A percentile compares a stretch with the other conserved stretches of the same genome.
These are phyloP conservation scores for Vitis hybrid DNA, from an alignment of 177 flowering plant species.

Conservation along the genomic window DNA sequence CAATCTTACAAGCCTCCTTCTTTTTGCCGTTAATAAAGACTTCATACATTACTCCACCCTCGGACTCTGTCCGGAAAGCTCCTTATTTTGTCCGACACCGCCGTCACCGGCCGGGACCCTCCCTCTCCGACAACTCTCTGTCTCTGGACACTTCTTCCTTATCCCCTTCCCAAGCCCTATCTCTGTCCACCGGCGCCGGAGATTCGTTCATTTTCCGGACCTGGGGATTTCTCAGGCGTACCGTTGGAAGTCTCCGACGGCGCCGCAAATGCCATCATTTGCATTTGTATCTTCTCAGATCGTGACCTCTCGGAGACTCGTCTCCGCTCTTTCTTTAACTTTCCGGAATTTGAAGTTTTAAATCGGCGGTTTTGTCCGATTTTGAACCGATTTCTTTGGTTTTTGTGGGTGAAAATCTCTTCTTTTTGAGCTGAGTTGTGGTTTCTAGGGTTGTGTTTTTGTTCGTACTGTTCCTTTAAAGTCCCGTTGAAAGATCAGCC, in stretches of 20 bases:
- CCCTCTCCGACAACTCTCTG: neutral
- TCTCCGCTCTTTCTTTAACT: neutral
- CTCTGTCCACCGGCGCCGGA: neutral
- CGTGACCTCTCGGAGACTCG: neutral
- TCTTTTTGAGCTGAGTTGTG: neutral
- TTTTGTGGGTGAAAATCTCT: neutral
- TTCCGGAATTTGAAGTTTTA: conserved; percentile 1
- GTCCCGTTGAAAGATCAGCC: neutral
- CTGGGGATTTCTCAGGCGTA: conserved; percentile 4
- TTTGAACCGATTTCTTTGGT: conserved; percentile 12
- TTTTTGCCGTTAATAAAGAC: conserved; percentile 21
- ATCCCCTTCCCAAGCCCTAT: neutral
- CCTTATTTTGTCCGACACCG: neutral
- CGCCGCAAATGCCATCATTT: neutral
- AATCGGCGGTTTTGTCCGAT: conserved; percentile 8
- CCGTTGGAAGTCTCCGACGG: neutral
- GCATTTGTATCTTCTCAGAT: conserved; percentile 3
- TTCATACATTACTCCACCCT: neutral
- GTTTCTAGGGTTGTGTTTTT: neutral
- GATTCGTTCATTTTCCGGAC: neutral
- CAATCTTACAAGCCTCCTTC: neutral
- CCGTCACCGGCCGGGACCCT: neutral
- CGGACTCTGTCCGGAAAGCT: neutral
- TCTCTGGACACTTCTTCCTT: neutral
- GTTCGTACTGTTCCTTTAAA: conserved; percentile 3